Percentiles rank a stretch among this genome's conserved stretches.
phyloP scores from a whole-genome alignment of 495 filamentous ascomycete species.

The Articulospora tetracladia region DNA sequence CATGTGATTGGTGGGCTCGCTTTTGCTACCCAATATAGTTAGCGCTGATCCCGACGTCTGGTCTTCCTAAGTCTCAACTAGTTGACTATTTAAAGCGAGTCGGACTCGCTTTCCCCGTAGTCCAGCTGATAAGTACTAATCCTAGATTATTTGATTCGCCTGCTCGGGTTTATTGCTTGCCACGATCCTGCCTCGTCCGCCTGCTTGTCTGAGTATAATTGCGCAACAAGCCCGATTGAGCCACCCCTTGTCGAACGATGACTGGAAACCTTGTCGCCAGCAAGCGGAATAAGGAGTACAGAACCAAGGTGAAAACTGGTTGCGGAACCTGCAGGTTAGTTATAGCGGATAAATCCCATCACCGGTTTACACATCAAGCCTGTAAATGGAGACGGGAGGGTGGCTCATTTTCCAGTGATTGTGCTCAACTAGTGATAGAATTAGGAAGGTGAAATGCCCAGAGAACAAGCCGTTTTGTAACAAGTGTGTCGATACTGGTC shows the following conservation, averaged over 20 bases:
- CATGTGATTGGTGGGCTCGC: conserved; percentile 33
- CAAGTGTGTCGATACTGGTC: conserved; percentile 32
- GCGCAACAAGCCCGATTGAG: conserved; percentile 21
- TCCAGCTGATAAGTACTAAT: conserved; percentile 20
- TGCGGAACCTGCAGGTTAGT: conserved; percentile 37
- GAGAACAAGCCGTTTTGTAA: conserved; percentile 32
- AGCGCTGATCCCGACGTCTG: conserved; percentile 20
- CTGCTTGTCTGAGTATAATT: conserved; percentile 16
- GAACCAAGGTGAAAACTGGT: conserved; percentile 34
- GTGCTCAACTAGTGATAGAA: conserved; percentile 26
- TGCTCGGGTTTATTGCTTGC: conserved; percentile 29
- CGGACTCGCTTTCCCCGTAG: conserved; percentile 23
- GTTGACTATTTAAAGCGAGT: conserved; percentile 20
- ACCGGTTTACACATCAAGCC: conserved; percentile 19
- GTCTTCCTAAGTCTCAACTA: conserved; percentile 12
- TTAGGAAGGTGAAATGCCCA: conserved; percentile 30
- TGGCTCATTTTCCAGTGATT: conserved; percentile 18
- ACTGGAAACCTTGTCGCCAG: conserved; percentile 25
- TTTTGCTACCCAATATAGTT: conserved; percentile 30
- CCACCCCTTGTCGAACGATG: conserved; percentile 25
- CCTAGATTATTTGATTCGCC: conserved; percentile 29
- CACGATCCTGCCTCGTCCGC: conserved; percentile 19
- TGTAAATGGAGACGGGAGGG: conserved; percentile 18
- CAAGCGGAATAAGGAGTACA: conserved; percentile 28
- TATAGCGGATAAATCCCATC: conserved; percentile 16